Evolutionary conservation across 2,329 filamentous ascomycete species (phyloP).

Genomic region (Cytospora schulzeri): DNA sequence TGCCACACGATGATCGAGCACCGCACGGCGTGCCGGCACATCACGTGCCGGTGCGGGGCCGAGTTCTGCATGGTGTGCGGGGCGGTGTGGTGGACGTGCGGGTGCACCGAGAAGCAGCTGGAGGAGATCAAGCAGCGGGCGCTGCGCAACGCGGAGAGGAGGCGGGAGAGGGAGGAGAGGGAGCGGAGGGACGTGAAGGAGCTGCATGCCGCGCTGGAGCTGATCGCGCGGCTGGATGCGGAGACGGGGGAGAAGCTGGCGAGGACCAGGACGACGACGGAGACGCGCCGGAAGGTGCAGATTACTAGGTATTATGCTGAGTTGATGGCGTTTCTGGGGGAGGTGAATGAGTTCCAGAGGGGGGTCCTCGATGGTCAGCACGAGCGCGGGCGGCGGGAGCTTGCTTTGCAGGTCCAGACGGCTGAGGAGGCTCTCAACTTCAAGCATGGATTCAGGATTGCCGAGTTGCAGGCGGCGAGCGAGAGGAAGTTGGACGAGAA

Average conservation of each 20-base stretch:
- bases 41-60: constrained; percentile 80
- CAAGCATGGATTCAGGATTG: constrained; percentile 39
- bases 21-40: constrained; percentile 79
- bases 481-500: constrained; percentile 37
- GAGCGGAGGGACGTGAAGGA: constrained; percentile 41
- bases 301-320: constrained; percentile 44
- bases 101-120: constrained; percentile 58
- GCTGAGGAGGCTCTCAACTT: constrained; percentile 37
- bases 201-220: constrained; percentile 43
- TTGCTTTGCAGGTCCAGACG: constrained; percentile 32
- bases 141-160: constrained; percentile 37
- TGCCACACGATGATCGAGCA: constrained; percentile 77
- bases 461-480: constrained; percentile 33
- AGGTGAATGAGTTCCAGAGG: constrained; percentile 47
- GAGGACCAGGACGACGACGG: constrained; percentile 42
- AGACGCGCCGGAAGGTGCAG: constrained; percentile 41
- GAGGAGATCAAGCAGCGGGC: constrained; percentile 42
- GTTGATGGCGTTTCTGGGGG: constrained; percentile 40
- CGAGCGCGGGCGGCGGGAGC: constrained; percentile 37
- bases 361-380: constrained; percentile 42
- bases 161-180: constrained; percentile 37
- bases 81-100: constrained; percentile 70
- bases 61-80: constrained; percentile 86
- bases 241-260: constrained; percentile 47
- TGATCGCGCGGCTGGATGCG: constrained; percentile 52